Percentiles rank a stretch among this genome's conserved stretches.
phyloP scores from a whole-genome alignment of 2,329 filamentous ascomycete species.

The Fusarium sp. region DNA sequence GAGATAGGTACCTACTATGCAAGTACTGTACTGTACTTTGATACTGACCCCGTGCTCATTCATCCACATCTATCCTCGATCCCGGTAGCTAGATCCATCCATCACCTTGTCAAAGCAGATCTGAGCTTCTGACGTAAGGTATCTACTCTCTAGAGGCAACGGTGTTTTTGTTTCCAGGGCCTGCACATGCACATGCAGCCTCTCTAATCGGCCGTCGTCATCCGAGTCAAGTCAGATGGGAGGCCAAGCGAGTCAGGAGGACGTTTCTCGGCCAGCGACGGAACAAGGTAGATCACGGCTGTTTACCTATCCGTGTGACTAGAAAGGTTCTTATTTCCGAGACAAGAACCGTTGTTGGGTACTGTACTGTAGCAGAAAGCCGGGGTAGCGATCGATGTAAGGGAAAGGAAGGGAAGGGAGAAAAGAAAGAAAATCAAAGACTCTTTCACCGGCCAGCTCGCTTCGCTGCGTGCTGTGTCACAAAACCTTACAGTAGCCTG shows the following conservation, averaged over 20 bases:
- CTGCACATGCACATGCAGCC: constrained; percentile 25
- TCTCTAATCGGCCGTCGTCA: constrained; percentile 39
- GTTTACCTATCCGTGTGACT: neutral
- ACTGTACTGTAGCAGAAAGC: constrained; percentile 6
- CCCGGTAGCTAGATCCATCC: constrained; percentile 28
- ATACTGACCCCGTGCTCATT: constrained; percentile 15
- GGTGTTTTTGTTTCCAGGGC: neutral
- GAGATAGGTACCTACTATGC: neutral
- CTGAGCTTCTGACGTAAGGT: constrained; percentile 38
- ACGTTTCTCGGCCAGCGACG: constrained; percentile 39
- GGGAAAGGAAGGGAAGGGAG: neutral
- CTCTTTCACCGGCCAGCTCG: constrained; percentile 22
- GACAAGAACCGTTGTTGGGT: neutral
- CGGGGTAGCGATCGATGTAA: neutral
- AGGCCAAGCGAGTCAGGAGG: constrained; percentile 43
- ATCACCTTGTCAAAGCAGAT: constrained; percentile 29
- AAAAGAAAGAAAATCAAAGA: constrained; percentile 31
- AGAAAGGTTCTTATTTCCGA: constrained; percentile 22
- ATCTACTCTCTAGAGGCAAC: constrained; percentile 3
- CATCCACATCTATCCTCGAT: constrained; percentile 28
- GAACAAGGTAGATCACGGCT: constrained; percentile 6
- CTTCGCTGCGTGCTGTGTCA: constrained; percentile 30
- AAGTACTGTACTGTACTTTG: neutral
- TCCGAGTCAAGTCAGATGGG: constrained; percentile 48
- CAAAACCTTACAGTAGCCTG: constrained; percentile 24